A percentile compares a stretch with the other conserved stretches of the same genome.
Conservation (phyloP, 2,329 filamentous ascomycete genomes). For the Incumbomyces lentus region DNA sequence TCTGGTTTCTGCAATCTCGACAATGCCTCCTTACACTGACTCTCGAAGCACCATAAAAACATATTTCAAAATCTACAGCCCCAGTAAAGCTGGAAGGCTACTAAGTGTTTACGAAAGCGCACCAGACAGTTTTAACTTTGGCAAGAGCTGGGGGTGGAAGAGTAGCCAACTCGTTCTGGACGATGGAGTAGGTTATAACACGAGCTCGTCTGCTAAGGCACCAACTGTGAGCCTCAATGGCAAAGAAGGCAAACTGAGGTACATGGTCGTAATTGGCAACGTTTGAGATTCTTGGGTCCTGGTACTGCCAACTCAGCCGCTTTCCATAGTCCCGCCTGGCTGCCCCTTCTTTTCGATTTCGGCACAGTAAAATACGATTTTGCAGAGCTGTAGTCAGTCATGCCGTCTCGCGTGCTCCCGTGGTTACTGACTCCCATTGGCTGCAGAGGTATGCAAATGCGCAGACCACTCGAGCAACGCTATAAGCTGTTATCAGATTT, state of each 20-base stretch:
- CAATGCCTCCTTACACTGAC: conserved; percentile 46
- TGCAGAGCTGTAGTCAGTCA: too few relatives aligned
- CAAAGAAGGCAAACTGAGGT: conserved; percentile 42
- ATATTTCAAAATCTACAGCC: conserved; percentile 54
- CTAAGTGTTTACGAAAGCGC: conserved; percentile 49
- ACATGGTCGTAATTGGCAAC: conserved; percentile 50
- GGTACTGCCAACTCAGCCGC: too few relatives aligned
- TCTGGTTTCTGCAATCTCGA: conserved; percentile 26
- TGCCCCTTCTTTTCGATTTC: too few relatives aligned
- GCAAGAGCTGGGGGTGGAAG: conserved; percentile 53
- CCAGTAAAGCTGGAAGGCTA: conserved; percentile 47
- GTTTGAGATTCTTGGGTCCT: conserved; percentile 4
- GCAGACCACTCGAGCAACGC: too few relatives aligned
- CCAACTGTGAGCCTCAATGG: conserved; percentile 28
- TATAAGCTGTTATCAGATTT: too few relatives aligned
- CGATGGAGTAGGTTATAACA: conserved; percentile 71
- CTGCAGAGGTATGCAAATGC: too few relatives aligned
- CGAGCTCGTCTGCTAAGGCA: conserved; percentile 20
- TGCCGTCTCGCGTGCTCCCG: too few relatives aligned
- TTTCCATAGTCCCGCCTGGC: too few relatives aligned
- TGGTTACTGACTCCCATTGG: too few relatives aligned
- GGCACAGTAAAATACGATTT: too few relatives aligned
- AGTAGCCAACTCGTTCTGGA: conserved; percentile 64
- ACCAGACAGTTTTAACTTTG: conserved; percentile 50
- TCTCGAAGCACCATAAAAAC: conserved; percentile 48